phyloP scores from a whole-genome alignment of 129 eudicot species.

The carrot (Daucus carota) region DH1_v3.0 NC_030384.2:48566001-48566500 shows the following conservation, averaged over 20 bases:
- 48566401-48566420: too few relatives aligned
- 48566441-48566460: constrained; percentile 12
- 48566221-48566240: too few relatives aligned
- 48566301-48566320: too few relatives aligned
- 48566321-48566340: too few relatives aligned
- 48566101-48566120: constrained; percentile 19
- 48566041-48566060: constrained; percentile 25
- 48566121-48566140: constrained; percentile 12
- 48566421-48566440: not conserved
- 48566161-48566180: too few relatives aligned
- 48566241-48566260: too few relatives aligned
- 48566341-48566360: too few relatives aligned
- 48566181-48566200: not conserved
- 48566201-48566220: not conserved
- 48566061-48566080: constrained; percentile 2
- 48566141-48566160: not conserved
- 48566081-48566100: constrained; percentile 16
- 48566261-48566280: too few relatives aligned
- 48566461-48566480: not conserved
- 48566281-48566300: too few relatives aligned
- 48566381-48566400: too few relatives aligned
- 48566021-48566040: not conserved
- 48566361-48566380: too few relatives aligned
- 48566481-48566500: constrained; percentile 24
- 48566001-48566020: too few relatives aligned